These are phyloP conservation scores for Aspergillus costaricaensis DNA, from an alignment of 2,329 filamentous ascomycete species.

Conservation along the genomic window DNA sequence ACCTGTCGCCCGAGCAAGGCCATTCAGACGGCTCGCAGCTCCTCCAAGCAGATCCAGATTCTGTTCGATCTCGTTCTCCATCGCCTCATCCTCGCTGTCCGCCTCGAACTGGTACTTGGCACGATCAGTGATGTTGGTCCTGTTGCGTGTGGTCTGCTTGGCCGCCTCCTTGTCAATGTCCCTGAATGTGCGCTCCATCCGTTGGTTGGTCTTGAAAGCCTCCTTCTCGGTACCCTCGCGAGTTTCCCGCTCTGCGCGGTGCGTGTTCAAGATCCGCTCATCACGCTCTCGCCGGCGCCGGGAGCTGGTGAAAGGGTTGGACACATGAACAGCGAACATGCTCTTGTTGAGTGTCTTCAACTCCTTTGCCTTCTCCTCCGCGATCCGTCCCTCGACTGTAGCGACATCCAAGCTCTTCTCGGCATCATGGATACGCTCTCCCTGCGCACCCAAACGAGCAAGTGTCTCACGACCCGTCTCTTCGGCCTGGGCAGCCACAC, in stretches of 20 bases:
- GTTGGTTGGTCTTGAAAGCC: constrained; percentile 57
- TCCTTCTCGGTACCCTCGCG: constrained; percentile 59
- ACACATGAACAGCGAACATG: constrained; percentile 85
- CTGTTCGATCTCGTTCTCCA: constrained; percentile 71
- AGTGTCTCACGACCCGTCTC: constrained; percentile 72
- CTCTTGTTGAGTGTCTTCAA: constrained; percentile 82
- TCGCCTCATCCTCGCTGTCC: constrained; percentile 68
- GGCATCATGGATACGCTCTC: constrained; percentile 77
- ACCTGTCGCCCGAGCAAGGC: constrained; percentile 71
- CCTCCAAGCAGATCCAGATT: constrained; percentile 63
- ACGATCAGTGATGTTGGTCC: constrained; percentile 59
- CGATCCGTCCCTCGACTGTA: constrained; percentile 71
- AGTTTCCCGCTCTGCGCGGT: constrained; percentile 57
- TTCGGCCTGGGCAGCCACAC: constrained; percentile 67
- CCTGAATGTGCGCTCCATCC: constrained; percentile 65
- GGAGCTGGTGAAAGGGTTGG: constrained; percentile 74
- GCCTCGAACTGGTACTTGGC: constrained; percentile 78
- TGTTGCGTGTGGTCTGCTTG: constrained; percentile 54
- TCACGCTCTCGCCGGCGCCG: constrained; percentile 66
- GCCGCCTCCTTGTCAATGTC: constrained; percentile 59
- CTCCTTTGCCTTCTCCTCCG: constrained; percentile 78
- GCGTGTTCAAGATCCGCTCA: constrained; percentile 67
- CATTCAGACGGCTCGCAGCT: constrained; percentile 70
- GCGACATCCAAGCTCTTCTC: constrained; percentile 82
- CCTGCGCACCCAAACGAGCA: constrained; percentile 73